A percentile compares a stretch with the other conserved stretches of the same genome.
Conservation (phyloP, 2,329 filamentous ascomycete species). For the Rachicladosporium sp. region DNA sequence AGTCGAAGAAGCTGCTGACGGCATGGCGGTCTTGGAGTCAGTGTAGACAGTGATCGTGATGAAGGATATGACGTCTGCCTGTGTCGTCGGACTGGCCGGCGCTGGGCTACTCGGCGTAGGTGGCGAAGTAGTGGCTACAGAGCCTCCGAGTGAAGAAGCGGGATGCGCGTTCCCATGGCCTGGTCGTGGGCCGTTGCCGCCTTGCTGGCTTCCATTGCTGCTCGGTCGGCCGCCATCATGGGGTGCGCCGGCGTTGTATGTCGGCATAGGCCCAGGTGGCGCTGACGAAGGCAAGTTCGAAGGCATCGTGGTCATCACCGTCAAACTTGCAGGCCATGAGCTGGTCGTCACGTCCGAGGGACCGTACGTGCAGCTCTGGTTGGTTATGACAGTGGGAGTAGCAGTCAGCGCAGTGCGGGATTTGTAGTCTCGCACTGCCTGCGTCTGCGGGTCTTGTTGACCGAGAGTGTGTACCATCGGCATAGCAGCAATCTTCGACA, state of each 20-base stretch:
- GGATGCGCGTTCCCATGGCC: too few relatives aligned
- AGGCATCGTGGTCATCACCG: slow-evolving; percentile 2
- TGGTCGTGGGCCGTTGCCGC: too few relatives aligned
- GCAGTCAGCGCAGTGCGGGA: slow-evolving; percentile 28
- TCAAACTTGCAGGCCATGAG: background rate
- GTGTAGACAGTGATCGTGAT: too few relatives aligned
- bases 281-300: background rate
- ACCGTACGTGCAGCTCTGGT: slow-evolving; percentile 9
- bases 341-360: slow-evolving; percentile 2
- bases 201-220: too few relatives aligned
- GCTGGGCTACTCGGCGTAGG: too few relatives aligned
- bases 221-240: too few relatives aligned
- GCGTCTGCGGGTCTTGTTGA: slow-evolving; percentile 31
- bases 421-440: slow-evolving; percentile 27
- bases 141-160: too few relatives aligned
- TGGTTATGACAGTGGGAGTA: slow-evolving; percentile 13
- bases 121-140: too few relatives aligned
- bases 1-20: too few relatives aligned
- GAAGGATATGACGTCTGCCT: too few relatives aligned
- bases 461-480: slow-evolving; percentile 16
- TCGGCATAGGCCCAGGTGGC: background rate
- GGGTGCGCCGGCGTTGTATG: background rate
- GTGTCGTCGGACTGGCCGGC: too few relatives aligned
- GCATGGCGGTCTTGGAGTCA: too few relatives aligned
- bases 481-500: slow-evolving; percentile 7